A percentile compares a stretch with the other conserved stretches of the same genome.
These are phyloP conservation scores for Solanum aculeatissimum DNA, from an alignment of 305 asterid species.

Conservation along the genomic window DNA sequence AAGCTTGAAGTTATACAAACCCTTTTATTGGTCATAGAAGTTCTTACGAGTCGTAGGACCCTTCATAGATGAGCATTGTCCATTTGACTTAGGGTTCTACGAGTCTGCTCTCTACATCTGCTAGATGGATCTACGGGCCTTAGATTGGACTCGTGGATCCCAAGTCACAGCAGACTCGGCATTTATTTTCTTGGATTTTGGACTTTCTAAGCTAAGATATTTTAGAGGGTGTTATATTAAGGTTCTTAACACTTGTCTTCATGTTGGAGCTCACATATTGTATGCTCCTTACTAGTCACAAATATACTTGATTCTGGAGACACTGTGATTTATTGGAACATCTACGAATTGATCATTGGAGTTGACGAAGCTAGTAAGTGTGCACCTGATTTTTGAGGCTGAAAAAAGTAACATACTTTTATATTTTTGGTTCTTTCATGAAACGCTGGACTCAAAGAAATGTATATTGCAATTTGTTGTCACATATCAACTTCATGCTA, in stretches of 20 bases:
- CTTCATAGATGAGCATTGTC: too few relatives aligned
- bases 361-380: neutral
- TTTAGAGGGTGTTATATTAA: neutral
- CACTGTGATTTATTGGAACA: neutral
- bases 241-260: neutral
- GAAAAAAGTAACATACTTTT: neutral
- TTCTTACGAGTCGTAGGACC: too few relatives aligned
- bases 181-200: too few relatives aligned
- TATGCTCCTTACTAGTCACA: neutral
- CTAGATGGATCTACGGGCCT: too few relatives aligned
- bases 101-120: too few relatives aligned
- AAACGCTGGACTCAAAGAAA: neutral
- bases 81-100: too few relatives aligned
- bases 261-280: neutral
- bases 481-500: neutral
- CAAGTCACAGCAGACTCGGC: too few relatives aligned
- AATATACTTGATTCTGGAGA: neutral
- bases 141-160: too few relatives aligned
- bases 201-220: too few relatives aligned
- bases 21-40: too few relatives aligned
- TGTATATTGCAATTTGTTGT: neutral
- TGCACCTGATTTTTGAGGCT: neutral
- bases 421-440: neutral
- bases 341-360: neutral
- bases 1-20: too few relatives aligned